Conservation (phyloP, 2,329 filamentous ascomycete genomes). For the Fusarium sp. region DNA sequence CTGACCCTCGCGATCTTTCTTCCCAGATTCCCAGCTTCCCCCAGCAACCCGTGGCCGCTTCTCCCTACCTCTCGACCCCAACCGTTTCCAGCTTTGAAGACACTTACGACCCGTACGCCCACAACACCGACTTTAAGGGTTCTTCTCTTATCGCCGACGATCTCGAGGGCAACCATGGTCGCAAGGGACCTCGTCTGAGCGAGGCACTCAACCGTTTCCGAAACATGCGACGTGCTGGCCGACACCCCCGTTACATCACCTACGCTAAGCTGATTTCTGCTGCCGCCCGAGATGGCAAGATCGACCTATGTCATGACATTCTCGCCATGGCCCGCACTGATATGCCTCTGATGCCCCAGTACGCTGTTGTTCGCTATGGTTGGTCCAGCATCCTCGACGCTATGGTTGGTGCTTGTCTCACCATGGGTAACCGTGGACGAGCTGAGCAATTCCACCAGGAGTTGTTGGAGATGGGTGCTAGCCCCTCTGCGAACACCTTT, state of each 20-base stretch:
- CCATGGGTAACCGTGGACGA: slow-evolving; percentile 82
- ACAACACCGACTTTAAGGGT: slow-evolving; percentile 92
- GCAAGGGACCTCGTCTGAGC: slow-evolving; percentile 79
- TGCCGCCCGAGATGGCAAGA: slow-evolving; percentile 87
- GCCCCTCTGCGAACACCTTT: slow-evolving; percentile 97
- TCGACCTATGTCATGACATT: slow-evolving; percentile 87
- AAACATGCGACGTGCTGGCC: slow-evolving; percentile 92
- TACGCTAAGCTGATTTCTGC: slow-evolving; percentile 96
- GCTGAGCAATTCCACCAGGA: slow-evolving; percentile 94
- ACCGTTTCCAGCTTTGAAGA: slow-evolving; percentile 80
- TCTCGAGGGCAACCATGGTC: slow-evolving; percentile 84
- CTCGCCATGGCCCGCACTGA: slow-evolving; percentile 91
- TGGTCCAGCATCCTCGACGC: slow-evolving; percentile 97
- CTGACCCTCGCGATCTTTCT: slow-evolving; percentile 68
- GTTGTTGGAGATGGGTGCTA: slow-evolving; percentile 88
- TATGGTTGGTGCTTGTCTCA: slow-evolving; percentile 94
- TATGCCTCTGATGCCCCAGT: slow-evolving; percentile 87
- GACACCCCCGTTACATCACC: slow-evolving; percentile 95
- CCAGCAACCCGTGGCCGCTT: slow-evolving; percentile 61
- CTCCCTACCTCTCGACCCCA: slow-evolving; percentile 68
- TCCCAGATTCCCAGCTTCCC: slow-evolving; percentile 62
- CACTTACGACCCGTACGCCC: slow-evolving; percentile 90
- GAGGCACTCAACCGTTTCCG: slow-evolving; percentile 88
- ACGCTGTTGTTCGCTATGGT: slow-evolving; percentile 89
- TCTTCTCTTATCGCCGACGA: slow-evolving; percentile 92